Base-by-base conservation (phyloP, 148 eudicot species). In the Vaccinium macrocarpon region DNA sequence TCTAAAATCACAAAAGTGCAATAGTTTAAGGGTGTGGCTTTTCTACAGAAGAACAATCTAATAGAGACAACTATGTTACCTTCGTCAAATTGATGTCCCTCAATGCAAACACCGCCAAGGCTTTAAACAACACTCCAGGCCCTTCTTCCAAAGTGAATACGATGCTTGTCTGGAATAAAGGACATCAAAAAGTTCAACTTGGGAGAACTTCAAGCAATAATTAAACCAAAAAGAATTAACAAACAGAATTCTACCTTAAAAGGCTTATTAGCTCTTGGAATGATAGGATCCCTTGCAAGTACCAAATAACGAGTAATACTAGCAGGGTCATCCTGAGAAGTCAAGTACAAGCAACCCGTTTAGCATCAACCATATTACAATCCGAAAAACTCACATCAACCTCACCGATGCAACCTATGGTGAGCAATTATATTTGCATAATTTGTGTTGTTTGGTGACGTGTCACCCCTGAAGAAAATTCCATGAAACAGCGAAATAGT, bases 61-160 rank as follows among this genome's bases (percentile, higher is more conserved):
- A 27, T 68, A 68, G 32, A 66, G 73, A 68, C 76, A 48, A 48
- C 23, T 42, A 59, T 46, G 5, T 70, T 81, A 95, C 99, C 98
- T 95, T 97, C 68, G 96, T 87, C 88, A 97, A 92, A 90, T 92
- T 95, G 81, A 97, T 95, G 78, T 80, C 92, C 79, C 97, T 90
- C 75, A 95, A 89, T 83, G 99, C 92, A 91, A 97, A 97, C 73
- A 93, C 98, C 21, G 98, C 95, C 86, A 97, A 90, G 48, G 96
- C 97, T 90, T 95, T 95, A 87, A 95, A 95, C 53, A 97, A 88
- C 75, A 93, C 88, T 84, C 99, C 99, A 32, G 99, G 96, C 19
- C 99, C 99, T 87, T 95, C 98, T 73, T 90, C 96, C 74, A 97
- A 89, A 81, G 91, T 92, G 90, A 97, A 93, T 83, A 97, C 99